Conservation (phyloP, 2,329 filamentous ascomycete genomes). For the Monosporascus sp. region DNA sequence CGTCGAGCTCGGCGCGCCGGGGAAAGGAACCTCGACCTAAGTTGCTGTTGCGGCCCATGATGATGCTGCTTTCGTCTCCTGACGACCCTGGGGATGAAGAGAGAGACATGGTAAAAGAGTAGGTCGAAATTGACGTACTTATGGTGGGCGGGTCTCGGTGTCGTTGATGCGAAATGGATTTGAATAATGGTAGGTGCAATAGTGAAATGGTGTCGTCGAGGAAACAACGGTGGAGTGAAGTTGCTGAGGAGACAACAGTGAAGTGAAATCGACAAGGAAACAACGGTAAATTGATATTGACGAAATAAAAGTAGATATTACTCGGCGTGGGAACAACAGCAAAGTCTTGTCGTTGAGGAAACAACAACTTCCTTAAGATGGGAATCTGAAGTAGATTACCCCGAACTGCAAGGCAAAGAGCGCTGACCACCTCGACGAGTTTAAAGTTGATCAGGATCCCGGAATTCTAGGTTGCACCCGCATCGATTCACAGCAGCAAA, state of each 20-base stretch:
- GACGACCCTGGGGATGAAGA: neutral
- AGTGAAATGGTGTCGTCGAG: neutral
- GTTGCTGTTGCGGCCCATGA: constrained; percentile 9
- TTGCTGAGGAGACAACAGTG: no score
- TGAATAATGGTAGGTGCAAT: neutral
- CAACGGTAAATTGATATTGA: no score
- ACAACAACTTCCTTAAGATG: no score
- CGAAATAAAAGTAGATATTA: no score
- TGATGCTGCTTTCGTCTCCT: constrained; percentile 9
- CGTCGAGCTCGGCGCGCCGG: constrained; percentile 41
- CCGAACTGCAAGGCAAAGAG: no score
- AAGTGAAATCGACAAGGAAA: no score
- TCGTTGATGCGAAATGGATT: no score
- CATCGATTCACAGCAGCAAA: neutral
- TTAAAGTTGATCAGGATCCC: constrained; percentile 2
- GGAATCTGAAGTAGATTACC: no score
- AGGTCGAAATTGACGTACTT: neutral
- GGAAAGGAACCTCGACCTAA: constrained; percentile 19
- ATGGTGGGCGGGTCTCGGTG: neutral
- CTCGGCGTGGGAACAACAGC: no score
- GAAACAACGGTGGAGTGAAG: no score
- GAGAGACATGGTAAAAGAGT: neutral
- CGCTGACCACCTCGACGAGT: no score
- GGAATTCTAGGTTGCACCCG: neutral
- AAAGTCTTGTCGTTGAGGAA: no score